Conservation (phyloP, 345 rosid species). For the Lepidium sativum region DNA sequence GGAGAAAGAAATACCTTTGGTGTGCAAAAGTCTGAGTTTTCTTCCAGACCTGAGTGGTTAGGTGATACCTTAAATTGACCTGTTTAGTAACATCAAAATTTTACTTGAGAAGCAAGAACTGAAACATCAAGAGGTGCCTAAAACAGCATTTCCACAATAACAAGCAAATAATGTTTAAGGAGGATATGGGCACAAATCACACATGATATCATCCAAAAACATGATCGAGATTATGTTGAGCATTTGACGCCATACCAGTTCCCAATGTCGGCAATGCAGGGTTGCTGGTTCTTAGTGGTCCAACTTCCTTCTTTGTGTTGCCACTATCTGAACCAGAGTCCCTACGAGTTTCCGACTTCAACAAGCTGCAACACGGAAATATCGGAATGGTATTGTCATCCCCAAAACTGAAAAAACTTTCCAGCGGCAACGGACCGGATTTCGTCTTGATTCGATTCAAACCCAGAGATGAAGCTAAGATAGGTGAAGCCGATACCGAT, state of each 20-base stretch:
- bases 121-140: neutral
- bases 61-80: slow-evolving; percentile 41
- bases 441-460: slow-evolving; percentile 72
- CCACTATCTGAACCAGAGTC: slow-evolving; percentile 19
- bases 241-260: slow-evolving; percentile 25
- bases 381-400: slow-evolving; percentile 38
- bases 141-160: neutral
- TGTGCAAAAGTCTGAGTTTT: slow-evolving; percentile 51
- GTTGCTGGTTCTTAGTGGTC: slow-evolving; percentile 35
- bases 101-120: neutral
- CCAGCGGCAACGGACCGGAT: slow-evolving; percentile 76
- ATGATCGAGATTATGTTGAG: neutral
- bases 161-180: neutral
- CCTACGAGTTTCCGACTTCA: neutral
- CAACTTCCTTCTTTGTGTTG: slow-evolving; percentile 44
- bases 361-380: neutral
- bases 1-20: slow-evolving; percentile 51
- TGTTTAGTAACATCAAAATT: slow-evolving; percentile 28
- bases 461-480: slow-evolving; percentile 68
- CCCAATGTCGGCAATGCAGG: slow-evolving; percentile 38
- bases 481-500: slow-evolving; percentile 21
- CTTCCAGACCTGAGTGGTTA: slow-evolving; percentile 41
- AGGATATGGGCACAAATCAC: neutral
- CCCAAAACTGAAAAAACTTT: slow-evolving; percentile 49
- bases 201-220: neutral